Base-by-base conservation (phyloP, 495 filamentous ascomycete species). In the Pyrenula massariospora region DNA sequence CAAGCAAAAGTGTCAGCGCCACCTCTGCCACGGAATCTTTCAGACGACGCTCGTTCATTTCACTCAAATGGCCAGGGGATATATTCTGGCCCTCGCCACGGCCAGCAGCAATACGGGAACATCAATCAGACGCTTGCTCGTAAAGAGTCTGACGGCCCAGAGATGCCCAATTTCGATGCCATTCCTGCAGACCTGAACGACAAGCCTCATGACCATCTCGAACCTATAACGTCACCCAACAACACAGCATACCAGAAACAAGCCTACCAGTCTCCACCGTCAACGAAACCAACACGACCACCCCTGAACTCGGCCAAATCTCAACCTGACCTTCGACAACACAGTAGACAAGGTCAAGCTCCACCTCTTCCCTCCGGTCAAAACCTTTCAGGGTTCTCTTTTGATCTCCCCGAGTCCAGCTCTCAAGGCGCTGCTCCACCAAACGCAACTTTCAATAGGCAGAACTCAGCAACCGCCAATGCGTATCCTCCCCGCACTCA, bases 161-260 rank as follows among this genome's bases (percentile, higher is more conserved):
- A 90, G 12, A 84, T 84, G 70, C 87, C 87, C 2, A 82, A 90
- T 63, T 92, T 92, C 58, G 86, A 91, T 70, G 78, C 80, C 1
- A 74, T 83, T 24, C 77, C 81, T 2, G 56, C 70, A 1, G 54
- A 71, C 23, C 65, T 12, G 53, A 58, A 24, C 25, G 51, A 2
- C 62, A 60, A 57, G 53, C 56, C 3, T 62, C 66, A 48, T 52
- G 31, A 52, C 24, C 48, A 8, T 55, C 56, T 11, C 58, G 47
- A 31, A 57, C 58, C 56, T 50, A 56, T 20, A 12, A 19, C 22
- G 24, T 31, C 10, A 47, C 49, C 42, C 25, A 42, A 19, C 25
- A 56, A 15, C 31, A 24, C 2, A 24, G 8, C 50, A 20, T 52
- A 56, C 21, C 21, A 54, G 21, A 47, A 25, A 25, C 25, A 52